Evolutionary conservation across 148 eudicot species (phyloP), one percentile per base, ranked within the genome.

Genomic region (Cornus kousa): DNA sequence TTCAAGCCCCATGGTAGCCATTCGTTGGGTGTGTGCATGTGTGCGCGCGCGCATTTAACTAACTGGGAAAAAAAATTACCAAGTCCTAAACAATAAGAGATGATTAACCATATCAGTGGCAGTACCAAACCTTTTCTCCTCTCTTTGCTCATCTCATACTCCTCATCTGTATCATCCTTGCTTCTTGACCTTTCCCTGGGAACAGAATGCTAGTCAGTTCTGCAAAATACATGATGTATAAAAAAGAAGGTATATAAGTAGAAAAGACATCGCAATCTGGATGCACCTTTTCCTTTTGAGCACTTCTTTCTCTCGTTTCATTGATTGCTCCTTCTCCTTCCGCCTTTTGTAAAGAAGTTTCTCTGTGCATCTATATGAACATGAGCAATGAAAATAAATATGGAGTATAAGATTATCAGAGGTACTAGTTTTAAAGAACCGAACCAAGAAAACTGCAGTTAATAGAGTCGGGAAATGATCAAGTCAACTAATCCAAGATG

Each of bases 311-410:
- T 83, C 88, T 67, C 80, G 80, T 81, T 73, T 77, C 81, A 82
- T 85, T 57, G 78, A 67, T 73, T 74, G 77, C 79, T 88, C 85
- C 84, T 89, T 87, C 85, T 93, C 93, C 79, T 82, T 90, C 71
- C 77, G 83, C 77, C 85, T 90, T 79, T 86, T 90, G 79, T 91
- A 89, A 66, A 85, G 85, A 55, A 94, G 94, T 87, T 91, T 94
- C 83, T 91, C 93, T 71, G 96, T 91, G 82, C 98, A 94, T 82
- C 98, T 93, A 76, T 72, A 68, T 37, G 72, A 74, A 64, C 65
- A 78, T 46, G 55, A 71, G 28, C 70, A 83, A 33, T 55, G 22
- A 53, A 84, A 19, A n/a, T 20, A 55, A 84, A 9, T 23, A 72
- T 50, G 24, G 33, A 70, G 7, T 46, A 23, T 50, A 14, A 32